Base-by-base conservation (phyloP, 2,329 filamentous ascomycete species). In the Ascochyta fabae region DNA sequence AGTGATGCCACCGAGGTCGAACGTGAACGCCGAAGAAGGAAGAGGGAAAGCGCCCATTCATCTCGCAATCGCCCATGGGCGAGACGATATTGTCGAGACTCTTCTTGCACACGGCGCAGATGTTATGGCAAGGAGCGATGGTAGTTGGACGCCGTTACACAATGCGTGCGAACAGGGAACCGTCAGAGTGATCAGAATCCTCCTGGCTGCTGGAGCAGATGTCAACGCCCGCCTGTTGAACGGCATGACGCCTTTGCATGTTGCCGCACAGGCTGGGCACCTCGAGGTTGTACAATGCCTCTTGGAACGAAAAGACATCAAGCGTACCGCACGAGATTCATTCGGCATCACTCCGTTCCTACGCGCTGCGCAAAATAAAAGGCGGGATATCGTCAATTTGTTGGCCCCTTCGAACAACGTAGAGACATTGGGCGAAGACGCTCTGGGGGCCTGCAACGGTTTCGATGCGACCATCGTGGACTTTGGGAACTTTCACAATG, bases 321-420 rank as follows among this genome's bases (percentile, higher is more conserved):
- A 75, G 34, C 66, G 75, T 16, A 61, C 70, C 6, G 69, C 72
- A 2, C 75, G 76, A 58, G 79, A 82, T 54, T 70, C 70, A 3
- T 80, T 78, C 46, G 77, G 79, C 12, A 77, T 75, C 27, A 79
- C 78, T 1, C 76, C 77, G 0, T 74, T 80, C 23, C 63, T 80
- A 6, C 68, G 73, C 12, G 78, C 78, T 6, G 78, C 78, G 12
- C 73, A 73, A 43, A 73, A 73, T 44, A 74, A 73, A 45, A 62
- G 74, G 19, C 74, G 69, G 48, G 72, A 75, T n/a, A 78, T 79
- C 16, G 75, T 79, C 6, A 72, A 76, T 22, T 64, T 75, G 6
- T 64, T 80, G 2, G 76, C 78, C 5, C 78, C 78, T 0, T 78
- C 73, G 53, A 75, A 74, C 29, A 65, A 75, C 38, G 72, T 75